A percentile compares a stretch with the other conserved stretches of the same genome.
phyloP scores from a whole-genome alignment of 108 stramenopile species.

The Skeletonema tropicum region DNA sequence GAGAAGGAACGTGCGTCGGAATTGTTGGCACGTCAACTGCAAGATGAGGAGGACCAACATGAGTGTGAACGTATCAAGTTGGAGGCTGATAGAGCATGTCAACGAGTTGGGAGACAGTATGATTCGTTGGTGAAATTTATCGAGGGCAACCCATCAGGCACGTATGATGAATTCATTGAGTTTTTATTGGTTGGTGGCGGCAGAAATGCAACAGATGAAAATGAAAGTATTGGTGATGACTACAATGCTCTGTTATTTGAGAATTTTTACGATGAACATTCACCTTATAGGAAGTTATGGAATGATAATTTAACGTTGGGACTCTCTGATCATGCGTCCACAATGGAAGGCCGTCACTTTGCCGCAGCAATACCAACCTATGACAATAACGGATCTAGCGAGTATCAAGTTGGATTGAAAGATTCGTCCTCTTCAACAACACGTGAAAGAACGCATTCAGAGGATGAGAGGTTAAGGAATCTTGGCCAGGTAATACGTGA shows the following conservation, averaged over 20 bases:
- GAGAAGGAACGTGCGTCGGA: slow-evolving; percentile 11
- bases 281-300: slow-evolving; percentile 70
- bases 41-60: slow-evolving; percentile 36
- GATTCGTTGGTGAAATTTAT: slow-evolving; percentile 38
- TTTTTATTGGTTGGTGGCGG: slow-evolving; percentile 40
- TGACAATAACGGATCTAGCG: not conserved
- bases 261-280: slow-evolving; percentile 66
- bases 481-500: not conserved
- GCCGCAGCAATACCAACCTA: slow-evolving; percentile 22
- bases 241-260: slow-evolving; percentile 17
- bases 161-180: slow-evolving; percentile 76
- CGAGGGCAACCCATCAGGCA: slow-evolving; percentile 41
- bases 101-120: slow-evolving; percentile 34
- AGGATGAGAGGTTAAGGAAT: not conserved
- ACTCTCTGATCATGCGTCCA: slow-evolving; percentile 7
- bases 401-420: not conserved
- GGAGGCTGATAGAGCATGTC: slow-evolving; percentile 33
- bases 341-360: slow-evolving; percentile 30
- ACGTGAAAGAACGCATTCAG: not conserved
- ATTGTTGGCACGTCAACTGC: not conserved
- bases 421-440: not conserved
- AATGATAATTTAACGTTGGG: slow-evolving; percentile 58
- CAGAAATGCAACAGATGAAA: not conserved
- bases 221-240: slow-evolving; percentile 48
- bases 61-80: slow-evolving; percentile 54